phyloP scores from a whole-genome alignment of 352 stramenopile species.

The Phytophthora pisi region DNA sequence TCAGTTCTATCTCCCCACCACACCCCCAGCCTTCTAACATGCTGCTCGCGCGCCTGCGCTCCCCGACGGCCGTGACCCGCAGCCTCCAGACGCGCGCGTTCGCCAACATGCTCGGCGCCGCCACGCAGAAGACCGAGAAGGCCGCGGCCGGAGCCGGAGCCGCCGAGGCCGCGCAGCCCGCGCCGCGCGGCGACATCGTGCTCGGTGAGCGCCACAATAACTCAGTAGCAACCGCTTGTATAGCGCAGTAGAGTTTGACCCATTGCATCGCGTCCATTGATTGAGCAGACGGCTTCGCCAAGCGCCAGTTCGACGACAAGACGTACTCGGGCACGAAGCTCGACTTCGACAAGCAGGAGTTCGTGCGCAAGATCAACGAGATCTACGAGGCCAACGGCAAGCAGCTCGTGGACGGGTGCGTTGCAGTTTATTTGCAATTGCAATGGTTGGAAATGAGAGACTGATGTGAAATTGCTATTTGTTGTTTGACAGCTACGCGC shows the following conservation, averaged over 20 bases:
- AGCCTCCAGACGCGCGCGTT: constrained; percentile 39
- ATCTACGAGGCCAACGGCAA: constrained; percentile 70
- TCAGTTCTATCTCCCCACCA: constrained; percentile 9
- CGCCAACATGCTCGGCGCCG: constrained; percentile 45
- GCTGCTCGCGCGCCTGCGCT: constrained; percentile 54
- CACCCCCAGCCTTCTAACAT: constrained; percentile 39
- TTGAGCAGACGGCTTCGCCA: constrained; percentile 70
- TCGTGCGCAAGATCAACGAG: constrained; percentile 85
- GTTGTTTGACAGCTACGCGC: constrained; percentile 89
- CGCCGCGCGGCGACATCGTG: constrained; percentile 51
- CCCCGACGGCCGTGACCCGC: constrained; percentile 15
- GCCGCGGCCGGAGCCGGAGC: constrained; percentile 20
- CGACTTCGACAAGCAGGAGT: constrained; percentile 73
- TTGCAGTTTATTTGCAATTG: background rate
- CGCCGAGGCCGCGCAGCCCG: constrained; percentile 33
- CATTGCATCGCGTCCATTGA: too few species aligned
- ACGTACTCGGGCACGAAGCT: constrained; percentile 78
- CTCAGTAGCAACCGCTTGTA: background rate
- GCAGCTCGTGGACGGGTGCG: constrained; percentile 73
- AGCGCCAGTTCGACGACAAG: constrained; percentile 87
- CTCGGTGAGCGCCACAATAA: constrained; percentile 42
- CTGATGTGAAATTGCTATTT: background rate
- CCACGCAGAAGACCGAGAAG: constrained; percentile 45
- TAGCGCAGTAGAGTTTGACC: too few species aligned
- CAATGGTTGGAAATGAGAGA: background rate